Evolutionary conservation across 768 basidiomycete genomes (phyloP).

Genomic region (Lactarius sanguifluus): DNA sequence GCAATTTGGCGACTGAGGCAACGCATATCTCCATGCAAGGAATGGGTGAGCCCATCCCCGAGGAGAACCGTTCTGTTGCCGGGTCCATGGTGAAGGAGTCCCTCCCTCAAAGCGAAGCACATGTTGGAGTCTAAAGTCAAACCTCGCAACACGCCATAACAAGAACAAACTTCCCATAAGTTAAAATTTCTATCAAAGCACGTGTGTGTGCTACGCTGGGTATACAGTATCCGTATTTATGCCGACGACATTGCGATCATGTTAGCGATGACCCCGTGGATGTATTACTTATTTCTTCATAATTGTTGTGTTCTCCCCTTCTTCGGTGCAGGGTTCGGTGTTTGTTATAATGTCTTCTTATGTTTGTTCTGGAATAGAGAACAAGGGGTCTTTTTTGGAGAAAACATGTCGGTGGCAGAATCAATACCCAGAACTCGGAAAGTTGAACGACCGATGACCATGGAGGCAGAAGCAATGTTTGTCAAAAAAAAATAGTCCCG

Average conservation of each 20-base stretch:
- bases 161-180: neutral
- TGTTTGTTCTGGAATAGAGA: neutral
- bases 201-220: neutral
- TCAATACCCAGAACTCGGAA: neutral
- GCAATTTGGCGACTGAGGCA: neutral
- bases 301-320: neutral
- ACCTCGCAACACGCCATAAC: neutral
- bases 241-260: slow-evolving; percentile 22
- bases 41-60: slow-evolving; percentile 13
- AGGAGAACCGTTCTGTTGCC: slow-evolving; percentile 9
- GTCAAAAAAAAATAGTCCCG: neutral
- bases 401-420: neutral
- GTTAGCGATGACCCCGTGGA: slow-evolving; percentile 7
- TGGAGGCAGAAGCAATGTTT: neutral
- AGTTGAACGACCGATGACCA: neutral
- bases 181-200: neutral
- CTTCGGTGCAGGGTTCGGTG: neutral
- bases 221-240: slow-evolving; percentile 11
- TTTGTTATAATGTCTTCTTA: neutral
- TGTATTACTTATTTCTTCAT: slow-evolving; percentile 8
- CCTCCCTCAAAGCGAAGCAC: slow-evolving; percentile 6
- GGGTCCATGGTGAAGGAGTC: slow-evolving; percentile 25
- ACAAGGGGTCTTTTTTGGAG: neutral
- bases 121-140: slow-evolving; percentile 7
- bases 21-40: slow-evolving; percentile 28